Evolutionary conservation across 768 basidiomycete species (phyloP), one percentile per base, ranked within the genome.

Genomic region (Podaxis pistillaris): DNA sequence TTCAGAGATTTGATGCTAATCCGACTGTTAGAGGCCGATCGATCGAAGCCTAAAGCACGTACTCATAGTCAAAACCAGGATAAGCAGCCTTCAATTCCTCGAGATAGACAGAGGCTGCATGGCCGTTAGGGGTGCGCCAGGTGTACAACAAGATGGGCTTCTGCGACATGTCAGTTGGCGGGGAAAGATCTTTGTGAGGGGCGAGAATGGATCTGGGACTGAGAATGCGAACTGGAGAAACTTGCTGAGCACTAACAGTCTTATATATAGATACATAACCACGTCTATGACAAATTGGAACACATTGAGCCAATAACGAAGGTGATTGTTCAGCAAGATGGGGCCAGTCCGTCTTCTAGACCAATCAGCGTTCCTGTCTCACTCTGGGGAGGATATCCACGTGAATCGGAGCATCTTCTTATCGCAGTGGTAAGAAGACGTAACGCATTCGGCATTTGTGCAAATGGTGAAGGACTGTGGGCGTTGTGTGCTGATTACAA

Each of bases 41-140:
- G 30, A 40, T 51, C 6, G 53, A 46, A 17, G 24, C 13, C 40
- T 19, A 4, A 19, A 6, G 24, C 5, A 62, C 77, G 28, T 58
- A 86, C 82, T 84, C 83, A 69, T 87, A 87, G 44, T 83, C 74
- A 24, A 82, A 65, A 13, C 56, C 64, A 30, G 81, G 78, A 64
- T 88, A 85, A 15, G 77, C 73, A 26, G 76, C 77, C 68, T 82
- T 86, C 65, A 90, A 79, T 66, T 90, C 89, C 66, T 90, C 87
- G 41, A 88, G 81, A 30, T 83, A 68, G 68, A 83, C 75, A n/a
- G 85, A 81, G 2, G 73, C 73, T 63, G 78, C 74, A 65, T 76
- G 62, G 24, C 83, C 87, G 67, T 90, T 90, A 4, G 89, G 88
- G 1, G 87, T 90, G n/a, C 72, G 63, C 9, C 69, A 75, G 3